Percentiles rank a stretch among this genome's conserved stretches.
Conservation (phyloP, 257 asterid species). For the Prunella vulgaris region DNA sequence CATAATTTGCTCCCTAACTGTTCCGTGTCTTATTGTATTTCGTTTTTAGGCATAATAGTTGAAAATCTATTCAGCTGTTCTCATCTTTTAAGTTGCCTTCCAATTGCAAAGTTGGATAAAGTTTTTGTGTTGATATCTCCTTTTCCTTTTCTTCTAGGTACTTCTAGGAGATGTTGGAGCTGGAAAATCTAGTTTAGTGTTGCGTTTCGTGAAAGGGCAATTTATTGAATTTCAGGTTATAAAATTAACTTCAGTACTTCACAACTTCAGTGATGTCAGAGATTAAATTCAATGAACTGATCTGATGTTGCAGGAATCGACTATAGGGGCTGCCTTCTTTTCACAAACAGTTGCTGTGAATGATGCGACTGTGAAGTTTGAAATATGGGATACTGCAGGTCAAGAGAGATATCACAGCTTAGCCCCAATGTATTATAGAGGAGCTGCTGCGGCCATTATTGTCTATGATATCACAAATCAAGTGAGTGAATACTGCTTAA, state of each 20-base stretch:
- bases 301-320: conserved; percentile 59
- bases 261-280: background rate
- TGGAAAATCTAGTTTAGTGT: conserved; percentile 79
- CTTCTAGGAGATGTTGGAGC: conserved; percentile 93
- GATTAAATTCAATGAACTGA: conserved; percentile 10
- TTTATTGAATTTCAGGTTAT: conserved; percentile 79
- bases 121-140: background rate
- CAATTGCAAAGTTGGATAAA: conserved; percentile 12
- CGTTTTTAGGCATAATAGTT: background rate
- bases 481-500: conserved; percentile 31
- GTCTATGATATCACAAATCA: conserved; percentile 77
- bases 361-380: conserved; percentile 80
- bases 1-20: background rate
- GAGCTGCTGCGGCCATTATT: conserved; percentile 86
- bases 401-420: conserved; percentile 92
- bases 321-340: conserved; percentile 87
- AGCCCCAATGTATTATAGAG: conserved; percentile 92
- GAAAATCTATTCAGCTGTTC: background rate
- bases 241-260: background rate
- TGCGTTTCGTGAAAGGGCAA: conserved; percentile 87
- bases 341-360: conserved; percentile 81
- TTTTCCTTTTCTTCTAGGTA: conserved; percentile 37
- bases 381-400: conserved; percentile 94
- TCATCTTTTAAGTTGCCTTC: background rate
- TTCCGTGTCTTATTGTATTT: background rate